Evolutionary conservation across 306 rosid genomes (phyloP), one percentile per base, ranked within the genome.

Genomic region (Vigna mungo): DNA sequence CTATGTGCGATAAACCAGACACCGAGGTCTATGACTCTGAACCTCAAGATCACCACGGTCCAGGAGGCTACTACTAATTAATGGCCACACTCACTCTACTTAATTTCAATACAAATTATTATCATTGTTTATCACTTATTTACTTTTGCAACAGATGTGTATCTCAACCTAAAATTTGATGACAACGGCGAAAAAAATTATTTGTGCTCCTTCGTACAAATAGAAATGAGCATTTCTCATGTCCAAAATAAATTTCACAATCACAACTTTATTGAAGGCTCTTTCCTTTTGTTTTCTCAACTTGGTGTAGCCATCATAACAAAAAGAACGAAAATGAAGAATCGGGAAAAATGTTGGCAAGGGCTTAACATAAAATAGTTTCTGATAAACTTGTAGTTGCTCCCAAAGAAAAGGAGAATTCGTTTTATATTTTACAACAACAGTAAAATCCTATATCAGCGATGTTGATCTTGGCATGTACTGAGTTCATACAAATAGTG

Each of bases 1-100:
- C 90, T 0, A 75, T 84, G 91, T 90, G 98, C 71, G 96, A 90
- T 21, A 85, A 85, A 55, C 96, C 97, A 9, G 84, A 86, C 46
- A 78, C 90, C 4, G 82, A 80, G 18, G 71, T 69, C 23, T 34
- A 34, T 52, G 61, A 61, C 17, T 72, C 80, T 67, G 72, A 76
- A 60, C 34, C 58, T 36, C 11, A 51, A 23, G 43, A 65, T 18
- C 15, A 25, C 5, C 34, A 49, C 17, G 66, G 71, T 55, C 59
- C 66, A 41, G 83, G 75, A 61, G 81, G 78, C 32, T 65, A 58
- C 52, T 85, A 85, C 75, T 72, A 59, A 55, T 12, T 63, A 43
- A 25, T 54, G 71, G 39, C 25, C 60, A 66, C 47, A 37, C n/a
- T 68, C 17, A 16, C 25, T 36, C 59, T 52, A 41, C 7, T 16